Base-by-base conservation (phyloP, 2,329 filamentous ascomycete species). In the Macrophomina pseudophaseolina region DNA sequence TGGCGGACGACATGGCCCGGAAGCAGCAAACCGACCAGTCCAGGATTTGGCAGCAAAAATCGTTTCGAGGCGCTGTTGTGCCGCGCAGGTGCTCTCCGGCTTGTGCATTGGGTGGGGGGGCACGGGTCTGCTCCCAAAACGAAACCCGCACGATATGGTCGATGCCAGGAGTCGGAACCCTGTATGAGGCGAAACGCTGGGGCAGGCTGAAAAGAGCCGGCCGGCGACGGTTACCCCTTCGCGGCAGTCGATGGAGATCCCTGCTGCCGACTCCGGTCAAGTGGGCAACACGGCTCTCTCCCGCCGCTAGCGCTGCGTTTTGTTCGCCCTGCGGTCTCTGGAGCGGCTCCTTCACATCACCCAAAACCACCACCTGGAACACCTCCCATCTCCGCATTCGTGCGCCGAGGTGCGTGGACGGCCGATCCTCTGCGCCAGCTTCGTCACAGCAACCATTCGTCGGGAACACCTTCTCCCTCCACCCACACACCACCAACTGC, bases 291-390 rank as follows among this genome's bases (percentile, higher is more conserved):
- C 56, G 56, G 56, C 56, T 60, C 56, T 60, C 56, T 60, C 56
- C 56, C 56, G 56, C 56, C 56, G 56, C 56, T 48, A 60, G 40
- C 56, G 56, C n/a, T 38, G 56, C 28, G 56, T 46, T 60, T 60
- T 60, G 56, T 60, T 60, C 56, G 23, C 12, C 5, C 23, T 35
- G 33, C n/a, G 28, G 52, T 38, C 44, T n/a, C 44, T 18, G 18
- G 44, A 48, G 44, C 44, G 14, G 23, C 48, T 51, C 53, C 38
- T 28, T 30, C 35, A 42, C 35, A 28, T 3, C 54, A 42, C 53
- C 53, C 35, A 12, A 30, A 51, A 58, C 54, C 33, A 42, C 33
- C n/a, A 35, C n/a, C 52, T 54, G 52, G 38, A 58, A 42, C 35
- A 9, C 38, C 14, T 44, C 23, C n/a, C 35, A 56, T 32, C 48